Evolutionary conservation across 257 asterid genomes (phyloP).

Genomic region (Plectranthus barbatus): DNA sequence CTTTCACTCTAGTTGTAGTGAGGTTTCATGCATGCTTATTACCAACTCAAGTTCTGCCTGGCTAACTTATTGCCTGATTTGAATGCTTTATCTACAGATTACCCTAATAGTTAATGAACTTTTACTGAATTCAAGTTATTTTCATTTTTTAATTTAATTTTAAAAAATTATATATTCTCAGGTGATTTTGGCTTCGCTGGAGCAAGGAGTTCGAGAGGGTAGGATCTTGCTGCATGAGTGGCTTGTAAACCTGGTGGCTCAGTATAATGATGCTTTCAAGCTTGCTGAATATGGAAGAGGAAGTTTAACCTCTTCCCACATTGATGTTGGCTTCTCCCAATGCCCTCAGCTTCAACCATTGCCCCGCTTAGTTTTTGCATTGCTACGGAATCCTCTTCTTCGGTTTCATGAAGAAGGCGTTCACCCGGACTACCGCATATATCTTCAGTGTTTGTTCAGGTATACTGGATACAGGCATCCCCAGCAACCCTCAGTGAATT

Average conservation of each 20-base stretch:
- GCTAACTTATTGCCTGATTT: not conserved
- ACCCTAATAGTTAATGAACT: not conserved
- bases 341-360: conserved; percentile 91
- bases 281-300: conserved; percentile 60
- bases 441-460: conserved; percentile 98
- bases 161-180: no score
- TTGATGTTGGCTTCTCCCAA: conserved; percentile 86
- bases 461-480: conserved; percentile 24
- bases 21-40: no score
- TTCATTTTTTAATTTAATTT: no score
- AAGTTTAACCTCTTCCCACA: conserved; percentile 35
- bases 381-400: conserved; percentile 88
- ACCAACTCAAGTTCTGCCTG: not conserved
- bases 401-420: conserved; percentile 99
- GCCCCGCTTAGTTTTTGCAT: conserved; percentile 90
- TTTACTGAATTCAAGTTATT: not conserved
- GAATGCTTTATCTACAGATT: not conserved
- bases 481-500: not conserved
- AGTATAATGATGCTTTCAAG: conserved; percentile 75
- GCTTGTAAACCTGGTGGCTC: conserved; percentile 95
- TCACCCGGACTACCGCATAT: conserved; percentile 95
- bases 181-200: conserved; percentile 89
- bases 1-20: not conserved
- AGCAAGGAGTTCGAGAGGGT: conserved; percentile 93
- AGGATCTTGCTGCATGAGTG: conserved; percentile 89